Evolutionary conservation across 306 rosid genomes (phyloP).

Genomic region (Vigna mungo): DNA sequence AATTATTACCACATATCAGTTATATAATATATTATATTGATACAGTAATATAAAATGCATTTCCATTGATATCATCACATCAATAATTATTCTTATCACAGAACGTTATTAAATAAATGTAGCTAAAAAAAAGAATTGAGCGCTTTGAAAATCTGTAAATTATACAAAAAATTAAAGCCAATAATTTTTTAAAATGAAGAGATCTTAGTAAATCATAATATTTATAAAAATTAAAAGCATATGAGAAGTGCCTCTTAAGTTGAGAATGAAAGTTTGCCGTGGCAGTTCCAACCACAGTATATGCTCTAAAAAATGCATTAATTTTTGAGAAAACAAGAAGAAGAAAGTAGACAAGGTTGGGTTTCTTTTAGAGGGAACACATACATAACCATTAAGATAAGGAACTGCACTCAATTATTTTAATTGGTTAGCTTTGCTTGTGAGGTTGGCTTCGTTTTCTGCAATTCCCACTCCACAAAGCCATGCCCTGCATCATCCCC

Average conservation of each 20-base stretch:
- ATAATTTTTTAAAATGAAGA: not conserved
- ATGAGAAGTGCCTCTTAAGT: constrained; percentile 10
- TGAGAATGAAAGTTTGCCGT: constrained; percentile 8
- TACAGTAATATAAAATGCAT: too few relatives aligned
- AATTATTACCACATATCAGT: not conserved
- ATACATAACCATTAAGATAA: constrained; percentile 49
- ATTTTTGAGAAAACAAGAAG: constrained; percentile 40
- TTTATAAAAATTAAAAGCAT: not conserved
- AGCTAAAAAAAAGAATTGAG: not conserved
- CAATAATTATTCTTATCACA: not conserved
- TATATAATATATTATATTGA: not conserved
- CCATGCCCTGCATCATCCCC: constrained; percentile 34
- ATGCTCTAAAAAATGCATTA: constrained; percentile 31
- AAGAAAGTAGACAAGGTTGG: constrained; percentile 38
- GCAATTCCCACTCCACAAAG: constrained; percentile 42
- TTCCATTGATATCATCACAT: not conserved
- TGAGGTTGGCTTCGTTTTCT: constrained; percentile 50
- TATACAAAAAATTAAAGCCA: not conserved
- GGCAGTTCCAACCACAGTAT: not conserved
- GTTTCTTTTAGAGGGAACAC: constrained; percentile 48
- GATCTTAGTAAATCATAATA: not conserved
- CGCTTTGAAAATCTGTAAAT: not conserved
- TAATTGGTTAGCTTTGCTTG: constrained; percentile 54
- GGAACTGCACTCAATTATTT: constrained; percentile 44
- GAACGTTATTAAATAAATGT: not conserved